A percentile compares a stretch with the other conserved stretches of the same genome.
These are phyloP conservation scores for Corymbia calophylla DNA, from an alignment of 441 rosid species.

Conservation along the genomic window DNA sequence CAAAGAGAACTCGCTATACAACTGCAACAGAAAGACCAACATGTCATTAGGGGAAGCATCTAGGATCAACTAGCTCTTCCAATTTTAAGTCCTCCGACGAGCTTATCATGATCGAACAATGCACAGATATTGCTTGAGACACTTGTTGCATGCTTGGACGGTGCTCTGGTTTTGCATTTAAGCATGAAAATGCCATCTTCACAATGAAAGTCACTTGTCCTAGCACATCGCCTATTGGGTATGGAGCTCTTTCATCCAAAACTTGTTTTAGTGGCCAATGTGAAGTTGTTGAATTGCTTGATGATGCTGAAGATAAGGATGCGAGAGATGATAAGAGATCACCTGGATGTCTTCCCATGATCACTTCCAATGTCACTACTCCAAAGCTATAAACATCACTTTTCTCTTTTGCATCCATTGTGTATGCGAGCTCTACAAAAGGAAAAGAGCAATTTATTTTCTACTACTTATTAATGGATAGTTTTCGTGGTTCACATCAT, in stretches of 20 bases:
- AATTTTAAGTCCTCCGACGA: not conserved
- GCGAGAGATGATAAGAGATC: not conserved
- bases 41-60: not conserved
- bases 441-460: not conserved
- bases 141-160: not conserved
- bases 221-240: not conserved
- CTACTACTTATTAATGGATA: not conserved
- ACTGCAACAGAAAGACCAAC: not conserved
- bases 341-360: not conserved
- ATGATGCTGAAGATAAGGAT: not conserved
- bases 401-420: not conserved
- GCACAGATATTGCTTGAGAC: not conserved
- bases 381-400: not conserved
- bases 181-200: not conserved
- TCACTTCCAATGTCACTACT: not conserved
- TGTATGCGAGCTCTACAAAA: not conserved
- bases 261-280: not conserved
- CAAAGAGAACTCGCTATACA: not conserved
- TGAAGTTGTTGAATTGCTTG: not conserved
- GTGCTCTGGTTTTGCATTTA: not conserved
- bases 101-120: not conserved
- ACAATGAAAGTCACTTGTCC: not conserved
- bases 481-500: not conserved
- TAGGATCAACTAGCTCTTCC: not conserved
- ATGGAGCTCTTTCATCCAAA: not conserved